A percentile compares a stretch with the other conserved stretches of the same genome.
Conservation (phyloP, 78 protist genomes). For the Tieghemostelium lacteum region DNA sequence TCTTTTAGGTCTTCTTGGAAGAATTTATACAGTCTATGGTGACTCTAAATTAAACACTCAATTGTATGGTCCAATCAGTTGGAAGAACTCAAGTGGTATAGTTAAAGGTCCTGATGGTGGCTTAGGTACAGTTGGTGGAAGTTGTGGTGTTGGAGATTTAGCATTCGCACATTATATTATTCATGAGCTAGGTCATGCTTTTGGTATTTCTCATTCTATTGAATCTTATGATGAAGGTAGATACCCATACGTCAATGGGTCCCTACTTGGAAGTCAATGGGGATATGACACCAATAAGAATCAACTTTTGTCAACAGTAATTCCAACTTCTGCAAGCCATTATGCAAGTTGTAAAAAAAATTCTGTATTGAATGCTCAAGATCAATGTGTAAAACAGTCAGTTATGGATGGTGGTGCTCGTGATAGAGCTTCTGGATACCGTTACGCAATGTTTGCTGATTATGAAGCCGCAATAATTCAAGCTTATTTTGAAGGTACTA, state of each 20-base stretch:
- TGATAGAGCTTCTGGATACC: background rate
- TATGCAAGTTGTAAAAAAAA: background rate
- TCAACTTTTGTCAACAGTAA: slow-evolving; percentile 14
- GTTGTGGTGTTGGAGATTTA: slow-evolving; percentile 22
- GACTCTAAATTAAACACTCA: background rate
- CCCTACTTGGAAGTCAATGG: slow-evolving; percentile 36
- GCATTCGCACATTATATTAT: slow-evolving; percentile 12
- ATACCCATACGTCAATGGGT: slow-evolving; percentile 28
- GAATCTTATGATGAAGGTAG: slow-evolving; percentile 11
- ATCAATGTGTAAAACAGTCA: slow-evolving; percentile 29
- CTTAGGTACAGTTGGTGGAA: slow-evolving; percentile 52
- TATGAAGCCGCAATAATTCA: slow-evolving; percentile 25
- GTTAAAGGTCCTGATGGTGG: slow-evolving; percentile 30
- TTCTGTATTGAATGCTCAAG: background rate
- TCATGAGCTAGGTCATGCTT: slow-evolving; percentile 69
- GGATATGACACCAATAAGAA: slow-evolving; percentile 17
- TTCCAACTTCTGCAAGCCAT: background rate
- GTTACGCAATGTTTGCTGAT: slow-evolving; percentile 33
- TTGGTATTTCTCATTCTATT: slow-evolving; percentile 35
- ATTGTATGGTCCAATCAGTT: slow-evolving; percentile 14
- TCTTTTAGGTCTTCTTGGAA: background rate
- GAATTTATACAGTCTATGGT: slow-evolving; percentile 5
- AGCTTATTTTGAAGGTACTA: slow-evolving; percentile 3
- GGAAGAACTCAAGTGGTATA: background rate
- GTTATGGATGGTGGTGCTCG: slow-evolving; percentile 61